These are phyloP conservation scores for Albatrellus ellisii DNA, from an alignment of 768 basidiomycete species.

Conservation along the genomic window DNA sequence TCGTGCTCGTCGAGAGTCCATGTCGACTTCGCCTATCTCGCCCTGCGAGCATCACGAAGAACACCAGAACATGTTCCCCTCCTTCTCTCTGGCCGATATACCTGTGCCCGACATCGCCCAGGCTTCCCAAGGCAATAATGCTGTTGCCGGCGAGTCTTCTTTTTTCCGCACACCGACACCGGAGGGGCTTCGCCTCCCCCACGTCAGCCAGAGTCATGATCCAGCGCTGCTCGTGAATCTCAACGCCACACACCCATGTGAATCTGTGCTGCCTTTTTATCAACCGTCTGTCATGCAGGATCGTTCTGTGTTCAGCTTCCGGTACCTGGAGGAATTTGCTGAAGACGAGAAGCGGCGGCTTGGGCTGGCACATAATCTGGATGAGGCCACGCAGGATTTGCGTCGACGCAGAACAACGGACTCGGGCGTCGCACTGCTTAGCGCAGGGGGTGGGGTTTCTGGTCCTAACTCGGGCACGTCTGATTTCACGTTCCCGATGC, in stretches of 20 bases:
- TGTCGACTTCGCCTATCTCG: conserved; percentile 19
- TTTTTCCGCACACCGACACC: background rate
- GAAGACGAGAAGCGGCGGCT: conserved; percentile 50
- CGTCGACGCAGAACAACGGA: conserved; percentile 15
- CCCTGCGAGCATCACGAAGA: conserved; percentile 15
- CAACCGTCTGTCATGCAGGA: conserved; percentile 35
- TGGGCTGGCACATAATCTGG: conserved; percentile 37
- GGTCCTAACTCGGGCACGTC: conserved; percentile 13
- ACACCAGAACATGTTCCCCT: conserved; percentile 23
- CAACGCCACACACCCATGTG: conserved; percentile 3
- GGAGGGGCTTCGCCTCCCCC: conserved; percentile 1
- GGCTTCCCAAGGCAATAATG: conserved; percentile 16
- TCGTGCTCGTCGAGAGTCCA: conserved; percentile 52
- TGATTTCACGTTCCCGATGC: conserved; percentile 19
- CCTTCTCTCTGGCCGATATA: conserved; percentile 36
- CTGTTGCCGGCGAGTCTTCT: background rate
- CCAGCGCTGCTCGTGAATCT: conserved; percentile 29
- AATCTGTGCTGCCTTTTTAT: conserved; percentile 52
- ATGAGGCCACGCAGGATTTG: conserved; percentile 8
- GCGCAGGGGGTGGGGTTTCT: conserved; percentile 12
- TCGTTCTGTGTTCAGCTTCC: conserved; percentile 57
- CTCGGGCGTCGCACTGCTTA: conserved; percentile 6
- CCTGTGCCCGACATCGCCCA: conserved; percentile 28
- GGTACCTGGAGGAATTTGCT: conserved; percentile 66
- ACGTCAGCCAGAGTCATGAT: conserved; percentile 25